phyloP scores from a whole-genome alignment of 331 rosid species.

The Telfairia occidentalis region DNA sequence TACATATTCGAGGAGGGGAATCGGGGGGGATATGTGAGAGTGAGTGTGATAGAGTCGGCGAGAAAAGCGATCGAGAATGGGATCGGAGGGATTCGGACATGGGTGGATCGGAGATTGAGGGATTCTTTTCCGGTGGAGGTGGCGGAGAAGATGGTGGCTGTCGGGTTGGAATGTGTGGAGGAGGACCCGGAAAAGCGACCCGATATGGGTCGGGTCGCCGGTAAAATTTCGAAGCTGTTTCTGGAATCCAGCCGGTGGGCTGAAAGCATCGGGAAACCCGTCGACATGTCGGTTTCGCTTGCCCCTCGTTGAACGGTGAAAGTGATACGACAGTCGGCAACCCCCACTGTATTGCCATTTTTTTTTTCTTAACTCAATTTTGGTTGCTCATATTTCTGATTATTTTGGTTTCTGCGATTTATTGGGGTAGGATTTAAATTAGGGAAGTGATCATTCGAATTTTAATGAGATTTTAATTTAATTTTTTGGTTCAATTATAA shows the following conservation, averaged over 20 bases:
- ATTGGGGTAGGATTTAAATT: neutral
- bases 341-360: neutral
- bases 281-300: slow-evolving; percentile 46
- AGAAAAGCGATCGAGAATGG: slow-evolving; percentile 31
- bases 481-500: too few species aligned
- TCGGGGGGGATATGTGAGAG: slow-evolving; percentile 34
- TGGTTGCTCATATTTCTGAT: neutral
- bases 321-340: slow-evolving; percentile 8
- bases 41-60: slow-evolving; percentile 68
- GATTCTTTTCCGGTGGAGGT: slow-evolving; percentile 78
- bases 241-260: slow-evolving; percentile 69
- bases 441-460: neutral
- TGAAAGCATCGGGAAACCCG: slow-evolving; percentile 32
- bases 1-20: slow-evolving; percentile 25
- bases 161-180: slow-evolving; percentile 52
- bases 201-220: slow-evolving; percentile 58
- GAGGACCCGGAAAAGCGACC: slow-evolving; percentile 61
- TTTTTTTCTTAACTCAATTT: neutral
- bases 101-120: slow-evolving; percentile 64
- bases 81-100: slow-evolving; percentile 36
- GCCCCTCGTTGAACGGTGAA: slow-evolving; percentile 43
- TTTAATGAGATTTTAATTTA: neutral
- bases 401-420: neutral
- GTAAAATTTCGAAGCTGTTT: slow-evolving; percentile 48
- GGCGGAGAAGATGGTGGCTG: slow-evolving; percentile 56